Base-by-base conservation (phyloP, 441 rosid species). In the Populus tomentosa region DNA sequence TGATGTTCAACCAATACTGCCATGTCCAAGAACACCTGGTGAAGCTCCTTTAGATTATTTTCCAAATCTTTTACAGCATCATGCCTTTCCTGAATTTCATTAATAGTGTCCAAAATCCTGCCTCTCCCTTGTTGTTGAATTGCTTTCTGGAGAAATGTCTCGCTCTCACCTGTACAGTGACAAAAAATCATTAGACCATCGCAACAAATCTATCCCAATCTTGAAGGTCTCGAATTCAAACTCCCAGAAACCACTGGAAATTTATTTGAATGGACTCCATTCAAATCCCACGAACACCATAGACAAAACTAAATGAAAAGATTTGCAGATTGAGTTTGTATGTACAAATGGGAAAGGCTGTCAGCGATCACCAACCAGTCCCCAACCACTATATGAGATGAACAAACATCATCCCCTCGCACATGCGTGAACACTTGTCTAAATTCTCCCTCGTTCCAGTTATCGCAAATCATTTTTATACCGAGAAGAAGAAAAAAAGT, bases 81-180 rank as follows among this genome's bases (percentile, higher is more conserved):
- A 10, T 94, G 97, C 69, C 97, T 90, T 83, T 95, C 98, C 70
- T 93, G 97, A 35, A 95, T 91, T 85, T 91, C 97, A 7, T 86
- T 89, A 13, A 90, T 92, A 0, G 98, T 90, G 80, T 95, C 96
- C 81, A 93, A 69, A 53, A 93, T 71, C 36, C 87, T 85, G 2
- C 96, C 97, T 20, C 32, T 87, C 28, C 98, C 98, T 78, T 93
- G 99, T 36, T 92, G 95, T 82, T 92, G 97, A 71, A 95, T 93
- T 7, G 99, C 98, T 70, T 90, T 95, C 73, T 90, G 97, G 35
- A 93, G 84, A 83, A 95, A 93, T 33, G 91, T 93, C 85, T 95
- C 99, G 59, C 99, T 93, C 81, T 93, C 97, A 10, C 99, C 97
- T 95, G 83, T 83, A 77, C 21, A 2, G 7, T 24, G 2, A 18